Percentiles rank a stretch among this genome's conserved stretches.
phyloP scores from a whole-genome alignment of 1,284 basidiomycete genomes.

The Schizophyllum amplum region DNA sequence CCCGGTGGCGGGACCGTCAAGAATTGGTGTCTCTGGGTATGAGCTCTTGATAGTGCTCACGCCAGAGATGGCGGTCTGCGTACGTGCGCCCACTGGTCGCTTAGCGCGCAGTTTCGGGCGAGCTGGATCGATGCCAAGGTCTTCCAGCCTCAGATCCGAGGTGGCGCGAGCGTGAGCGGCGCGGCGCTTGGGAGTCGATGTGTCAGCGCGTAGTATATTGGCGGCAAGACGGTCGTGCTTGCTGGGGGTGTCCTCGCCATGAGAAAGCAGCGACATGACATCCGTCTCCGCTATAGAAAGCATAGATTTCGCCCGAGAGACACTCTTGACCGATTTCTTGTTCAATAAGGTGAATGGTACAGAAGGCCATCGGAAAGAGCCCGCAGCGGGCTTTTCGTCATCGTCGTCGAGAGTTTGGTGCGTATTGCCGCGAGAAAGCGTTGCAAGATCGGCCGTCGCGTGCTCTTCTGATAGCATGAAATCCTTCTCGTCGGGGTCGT shows the following conservation, averaged over 20 bases:
- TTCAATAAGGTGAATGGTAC: neutral
- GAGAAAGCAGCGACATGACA: neutral
- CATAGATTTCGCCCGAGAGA: conserved; percentile 5
- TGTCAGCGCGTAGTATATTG: neutral
- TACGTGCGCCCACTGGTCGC: too few relatives aligned
- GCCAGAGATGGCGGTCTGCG: too few relatives aligned
- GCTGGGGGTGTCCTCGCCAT: neutral
- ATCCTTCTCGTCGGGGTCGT: conserved; percentile 7
- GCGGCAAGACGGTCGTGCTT: neutral
- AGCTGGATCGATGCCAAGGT: neutral
- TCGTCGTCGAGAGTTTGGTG: neutral
- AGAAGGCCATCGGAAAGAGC: neutral
- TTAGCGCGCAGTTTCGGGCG: neutral
- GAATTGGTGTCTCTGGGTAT: too few relatives aligned
- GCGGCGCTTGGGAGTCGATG: neutral
- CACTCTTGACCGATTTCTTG: neutral
- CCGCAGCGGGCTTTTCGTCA: neutral
- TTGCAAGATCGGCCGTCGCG: neutral
- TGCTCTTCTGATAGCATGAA: neutral
- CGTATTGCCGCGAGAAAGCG: neutral
- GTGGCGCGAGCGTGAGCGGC: neutral
- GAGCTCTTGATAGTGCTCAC: too few relatives aligned
- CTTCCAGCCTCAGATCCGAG: neutral
- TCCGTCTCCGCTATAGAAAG: conserved; percentile 6
- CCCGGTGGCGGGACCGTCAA: too few relatives aligned